Base-by-base conservation (phyloP, 179 eudicot genomes). In the Drosera spatulata region DNA sequence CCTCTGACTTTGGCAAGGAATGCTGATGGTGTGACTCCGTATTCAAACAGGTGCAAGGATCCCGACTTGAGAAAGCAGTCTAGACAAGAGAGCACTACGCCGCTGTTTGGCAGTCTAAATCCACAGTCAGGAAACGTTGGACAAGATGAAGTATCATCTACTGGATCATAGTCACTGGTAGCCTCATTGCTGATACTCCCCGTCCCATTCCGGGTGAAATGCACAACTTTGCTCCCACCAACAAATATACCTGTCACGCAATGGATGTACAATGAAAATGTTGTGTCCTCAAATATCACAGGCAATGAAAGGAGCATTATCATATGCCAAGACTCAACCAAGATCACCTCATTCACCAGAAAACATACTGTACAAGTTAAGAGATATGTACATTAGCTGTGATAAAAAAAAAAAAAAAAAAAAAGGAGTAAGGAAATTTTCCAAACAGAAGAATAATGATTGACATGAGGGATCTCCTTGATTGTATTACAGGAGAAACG, bases 151-250 rank as follows among this genome's bases (percentile, higher is more conserved):
- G 80, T 66, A 33, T 63, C 66, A 55, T 54, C 55, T 46, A 22
- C 9, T 40, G 14, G 41, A 41, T 80, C 71, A 41, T 82, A 71
- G 65, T 61, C 65, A 38, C 69, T 39, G 66, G 79, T 59, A 67
- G 69, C 45, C 33, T 72, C 74, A 7, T 50, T 53, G 71, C 61
- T 76, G 59, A 56, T 47, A 45, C 58, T 58, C 37, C 57, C 41
- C 43, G 45, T 42, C 55, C 53, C 42, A 47, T 55, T 57, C 37
- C 63, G 66, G 8, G 97, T 88, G 69, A 93, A 90, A 65, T 93
- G 99, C 65, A 93, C 97, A 10, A 86, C 94, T 74, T 85, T 85
- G 85, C 80, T 80, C 60, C 95, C 88, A 11, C 97, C 99, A 33
- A 90, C 88, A 64, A 66, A 90, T 64, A 93, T 90, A 53, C 99